Evolutionary conservation across 2,329 filamentous ascomycete species (phyloP), one percentile per base, ranked within the genome.

Genomic region (Pyricularia grisea): DNA sequence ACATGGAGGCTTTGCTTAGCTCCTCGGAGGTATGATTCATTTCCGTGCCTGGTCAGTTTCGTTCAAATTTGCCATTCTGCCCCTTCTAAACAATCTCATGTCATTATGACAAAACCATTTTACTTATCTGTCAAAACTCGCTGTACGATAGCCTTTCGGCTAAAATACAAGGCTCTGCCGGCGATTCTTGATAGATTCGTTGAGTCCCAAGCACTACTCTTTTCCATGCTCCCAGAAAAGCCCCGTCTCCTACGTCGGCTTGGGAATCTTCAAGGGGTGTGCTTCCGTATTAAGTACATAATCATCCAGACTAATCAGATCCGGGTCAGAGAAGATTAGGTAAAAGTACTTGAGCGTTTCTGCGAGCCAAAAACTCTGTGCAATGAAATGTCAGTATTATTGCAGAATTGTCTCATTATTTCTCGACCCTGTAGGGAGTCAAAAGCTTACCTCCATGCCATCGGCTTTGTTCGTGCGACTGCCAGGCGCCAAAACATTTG

Each of bases 181-280:
- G 36, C 14, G 3, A 42, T 42, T 2, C 36, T 42, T n/a, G 17
- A n/a, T 50, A 2, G 7, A 20, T 6, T 50, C 20, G 42, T 7
- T 50, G 20, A n/a, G 42, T 50, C n/a, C 36, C 20, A 50, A 7
- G 20, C 33, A 20, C 42, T 50, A 20, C 20, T n/a, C 12, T 6
- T n/a, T n/a, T 42, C 3, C 42, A 50, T 42, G 12, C 17, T 50
- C 7, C 20, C 17, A 50, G n/a, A n/a, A n/a, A n/a, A 6, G 17
- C 42, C 42, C 6, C 11, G 4, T 61, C 31, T 23, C 14, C 30
- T 33, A 67, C 14, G 12, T 58, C 69, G 69, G 79, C 23, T 73
- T 76, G 7, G 82, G 82, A 72, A 84, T 77, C 74, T 77, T 81
- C 30, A 72, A 73, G n/a, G 72, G 71, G 33, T 69, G 69, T 23